Base-by-base conservation (phyloP, 257 asterid species). In the Petrea volubilis region DNA sequence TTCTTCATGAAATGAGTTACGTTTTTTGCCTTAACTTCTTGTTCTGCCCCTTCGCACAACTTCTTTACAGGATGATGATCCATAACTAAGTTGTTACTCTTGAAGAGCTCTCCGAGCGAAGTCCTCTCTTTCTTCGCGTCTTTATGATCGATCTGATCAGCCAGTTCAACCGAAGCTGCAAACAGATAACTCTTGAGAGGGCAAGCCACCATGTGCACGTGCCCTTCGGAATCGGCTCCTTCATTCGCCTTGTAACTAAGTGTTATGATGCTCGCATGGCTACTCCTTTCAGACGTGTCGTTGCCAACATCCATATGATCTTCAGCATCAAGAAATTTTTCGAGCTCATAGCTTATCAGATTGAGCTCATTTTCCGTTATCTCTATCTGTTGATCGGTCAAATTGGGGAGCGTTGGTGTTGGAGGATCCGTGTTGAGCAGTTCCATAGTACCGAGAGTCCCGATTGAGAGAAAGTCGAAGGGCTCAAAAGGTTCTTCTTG, bases 391-490 rank as follows among this genome's bases (percentile, higher is more conserved):
- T 65, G 67, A 61, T 72, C 49, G 5, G 75, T 71, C 53, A 53
- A 34, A 9, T 73, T 60, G 0, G 81, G 81, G 36, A 88, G 81
- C 15, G 88, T 79, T 50, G 92, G 88, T 25, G 95, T 80, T 33
- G 90, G 78, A 47, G 90, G 86, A 29, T 80, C 85, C 10, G 68
- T 47, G 63, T 61, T 66, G 60, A 75, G 66, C 18, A 79, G 60
- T 29, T 84, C 83, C 57, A 74, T 43, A n/a, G n/a, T n/a, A 29
- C 90, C 92, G 8, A 88, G 78, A 71, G 92, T 88, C 10, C 92
- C 92, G 36, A 88, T 88, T 71, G 95, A 79, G 71, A 88, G 91
- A 73, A 88, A 82, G 10, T 83, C 87, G 53, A 83, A 85, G 40
- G 80, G 66, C 70, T 85, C 88, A 38, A 56, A 68, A 58, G 77